phyloP scores from a whole-genome alignment of 2,329 filamentous ascomycete species.

The Sclerotinia minor region DNA sequence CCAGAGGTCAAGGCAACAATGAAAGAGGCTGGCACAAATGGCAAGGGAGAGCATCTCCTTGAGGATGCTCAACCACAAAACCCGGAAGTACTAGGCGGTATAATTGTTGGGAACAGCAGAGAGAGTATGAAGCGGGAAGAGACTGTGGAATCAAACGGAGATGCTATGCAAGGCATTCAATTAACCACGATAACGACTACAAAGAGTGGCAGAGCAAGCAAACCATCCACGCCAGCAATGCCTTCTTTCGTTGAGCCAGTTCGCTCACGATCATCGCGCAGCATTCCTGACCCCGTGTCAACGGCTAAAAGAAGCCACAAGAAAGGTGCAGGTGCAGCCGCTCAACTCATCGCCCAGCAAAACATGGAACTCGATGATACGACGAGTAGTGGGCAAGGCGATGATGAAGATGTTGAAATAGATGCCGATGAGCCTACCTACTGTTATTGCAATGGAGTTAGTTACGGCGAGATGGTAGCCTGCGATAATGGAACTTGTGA shows the following conservation, averaged over 20 bases:
- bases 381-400: conserved; percentile 47
- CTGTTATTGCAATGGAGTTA: conserved; percentile 77
- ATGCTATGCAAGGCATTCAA: conserved; percentile 41
- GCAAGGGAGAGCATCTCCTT: conserved; percentile 40
- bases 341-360: conserved; percentile 39
- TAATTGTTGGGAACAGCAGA: conserved; percentile 45
- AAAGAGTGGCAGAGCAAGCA: conserved; percentile 66
- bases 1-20: conserved; percentile 54
- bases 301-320: conserved; percentile 58
- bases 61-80: conserved; percentile 43
- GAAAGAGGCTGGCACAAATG: conserved; percentile 49
- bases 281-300: conserved; percentile 39
- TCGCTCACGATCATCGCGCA: conserved; percentile 56
- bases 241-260: conserved; percentile 57
- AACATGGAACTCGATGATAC: conserved; percentile 49
- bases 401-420: conserved; percentile 59
- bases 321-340: conserved; percentile 51
- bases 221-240: conserved; percentile 64
- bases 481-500: conserved; percentile 73
- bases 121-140: conserved; percentile 52
- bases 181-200: conserved; percentile 49
- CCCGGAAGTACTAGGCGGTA: conserved; percentile 36
- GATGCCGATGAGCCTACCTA: conserved; percentile 73
- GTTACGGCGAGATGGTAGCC: conserved; percentile 82
- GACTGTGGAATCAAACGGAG: conserved; percentile 49